phyloP scores from a whole-genome alignment of 805 yeast genomes.

The Myxozyma geophila region DNA sequence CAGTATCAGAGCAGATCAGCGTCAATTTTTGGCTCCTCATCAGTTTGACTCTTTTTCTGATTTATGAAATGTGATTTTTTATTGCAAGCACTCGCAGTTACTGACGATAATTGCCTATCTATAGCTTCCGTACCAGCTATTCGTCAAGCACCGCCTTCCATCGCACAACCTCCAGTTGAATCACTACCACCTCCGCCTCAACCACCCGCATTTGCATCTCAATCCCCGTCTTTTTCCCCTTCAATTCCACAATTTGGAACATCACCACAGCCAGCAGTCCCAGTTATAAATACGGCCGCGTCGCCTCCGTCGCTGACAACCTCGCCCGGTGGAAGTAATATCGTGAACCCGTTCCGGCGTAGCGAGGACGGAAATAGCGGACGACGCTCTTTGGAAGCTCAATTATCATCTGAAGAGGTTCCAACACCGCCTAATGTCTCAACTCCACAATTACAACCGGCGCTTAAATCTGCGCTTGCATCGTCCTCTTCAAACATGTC shows the following conservation, averaged over 20 bases:
- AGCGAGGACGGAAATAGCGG: neutral
- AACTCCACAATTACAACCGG: neutral
- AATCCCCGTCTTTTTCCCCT: neutral
- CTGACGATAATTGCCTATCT: neutral
- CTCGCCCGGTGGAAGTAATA: neutral
- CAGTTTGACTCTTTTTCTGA: neutral
- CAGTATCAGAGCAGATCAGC: neutral
- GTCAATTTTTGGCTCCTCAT: no score
- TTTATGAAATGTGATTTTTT: neutral
- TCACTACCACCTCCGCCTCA: neutral
- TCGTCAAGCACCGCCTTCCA: no score
- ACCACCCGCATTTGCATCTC: neutral
- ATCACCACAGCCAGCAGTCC: neutral
- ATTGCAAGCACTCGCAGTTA: neutral
- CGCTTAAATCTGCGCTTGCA: constrained; percentile 7
- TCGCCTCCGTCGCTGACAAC: constrained; percentile 1
- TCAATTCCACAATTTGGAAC: neutral
- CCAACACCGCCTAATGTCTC: neutral
- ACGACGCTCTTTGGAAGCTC: neutral
- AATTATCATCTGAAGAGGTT: neutral
- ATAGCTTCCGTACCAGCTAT: constrained; percentile 1
- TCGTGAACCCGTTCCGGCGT: neutral
- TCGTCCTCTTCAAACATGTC: neutral
- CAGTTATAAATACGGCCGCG: neutral
- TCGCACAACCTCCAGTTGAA: neutral